Percentiles rank a stretch among this genome's conserved stretches.
Evolutionary conservation across 2,329 filamentous ascomycete species (phyloP).

Genomic region (Tolypocladium album): DNA sequence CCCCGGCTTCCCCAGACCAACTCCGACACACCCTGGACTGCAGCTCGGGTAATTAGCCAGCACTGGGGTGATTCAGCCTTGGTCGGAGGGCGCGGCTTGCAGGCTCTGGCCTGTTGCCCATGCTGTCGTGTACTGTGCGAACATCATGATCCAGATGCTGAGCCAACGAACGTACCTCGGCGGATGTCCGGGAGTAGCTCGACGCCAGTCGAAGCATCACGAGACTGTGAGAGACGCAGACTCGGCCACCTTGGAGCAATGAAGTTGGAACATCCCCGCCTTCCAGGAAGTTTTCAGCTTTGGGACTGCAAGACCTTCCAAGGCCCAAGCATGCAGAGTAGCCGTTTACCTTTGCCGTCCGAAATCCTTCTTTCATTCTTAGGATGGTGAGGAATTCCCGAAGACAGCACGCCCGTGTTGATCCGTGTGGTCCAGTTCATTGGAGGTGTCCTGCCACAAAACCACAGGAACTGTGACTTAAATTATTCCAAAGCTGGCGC

Average conservation of each 20-base stretch:
- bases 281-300: not conserved
- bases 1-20: slow-evolving; percentile 7
- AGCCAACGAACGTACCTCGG: not conserved
- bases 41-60: not conserved
- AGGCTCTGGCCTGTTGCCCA: not conserved
- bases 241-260: not conserved
- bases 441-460: not conserved
- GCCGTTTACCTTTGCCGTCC: not conserved
- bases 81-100: not conserved
- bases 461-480: not conserved
- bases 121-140: not conserved
- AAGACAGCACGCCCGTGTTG: not conserved
- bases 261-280: not conserved
- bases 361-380: not conserved
- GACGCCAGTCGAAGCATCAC: not conserved
- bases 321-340: not conserved
- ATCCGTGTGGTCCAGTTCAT: not conserved
- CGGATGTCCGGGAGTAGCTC: not conserved
- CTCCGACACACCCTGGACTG: not conserved
- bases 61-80: not conserved
- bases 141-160: not conserved
- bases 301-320: not conserved
- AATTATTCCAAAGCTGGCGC: not conserved
- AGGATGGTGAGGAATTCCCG: not conserved
- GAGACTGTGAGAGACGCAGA: not conserved